Evolutionary conservation across 2,329 filamentous ascomycete genomes (phyloP), one percentile per base, ranked within the genome.

Genomic region (Xylaria sp.): DNA sequence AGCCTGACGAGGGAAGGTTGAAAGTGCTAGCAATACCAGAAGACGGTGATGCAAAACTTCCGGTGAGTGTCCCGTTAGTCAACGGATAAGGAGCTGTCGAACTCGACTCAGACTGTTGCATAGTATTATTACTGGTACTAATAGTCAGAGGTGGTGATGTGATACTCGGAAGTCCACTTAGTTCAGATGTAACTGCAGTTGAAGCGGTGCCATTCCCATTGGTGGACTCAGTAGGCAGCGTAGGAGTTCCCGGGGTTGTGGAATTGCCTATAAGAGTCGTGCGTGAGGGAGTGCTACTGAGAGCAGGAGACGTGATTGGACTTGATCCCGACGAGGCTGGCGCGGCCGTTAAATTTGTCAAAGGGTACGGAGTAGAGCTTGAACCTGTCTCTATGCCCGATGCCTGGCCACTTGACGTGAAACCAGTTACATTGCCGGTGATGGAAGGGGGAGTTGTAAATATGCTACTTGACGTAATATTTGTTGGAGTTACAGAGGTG

Each of bases 41-140:
- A 49, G 53, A n/a, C 13, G 22, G 45, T 29, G 31, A 49, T 31
- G 45, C 47, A 25, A 42, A n/a, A 22, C 55, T 66, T 5, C 56
- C 29, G 10, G 47, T 49, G 4, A 62, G 29, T 1, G 50, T 63
- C 22, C 61, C 65, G 20, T 65, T 69, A 1, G 53, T 65, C 47
- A 62, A 42, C 6, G 57, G 44, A 44, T 55, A 64, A 11, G 53
- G 44, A 54, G 31, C 45, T 44, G 59, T 67, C 20, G 59, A 63
- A 33, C 39, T 59, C 5, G 60, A 45, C 22, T n/a, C 58, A 0
- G 61, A 56, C 20, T 33, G 15, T 15, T 51, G 53, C 11, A 25
- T 29, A 7, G 38, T 61, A 25, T 15, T 63, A 15, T 27, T 57
- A 9, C 49, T 31, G 20, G 17, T 63, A 27, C 49, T 27, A 27